phyloP scores from a whole-genome alignment of 2,329 filamentous ascomycete species.

The Akanthomyces lecanii region DNA sequence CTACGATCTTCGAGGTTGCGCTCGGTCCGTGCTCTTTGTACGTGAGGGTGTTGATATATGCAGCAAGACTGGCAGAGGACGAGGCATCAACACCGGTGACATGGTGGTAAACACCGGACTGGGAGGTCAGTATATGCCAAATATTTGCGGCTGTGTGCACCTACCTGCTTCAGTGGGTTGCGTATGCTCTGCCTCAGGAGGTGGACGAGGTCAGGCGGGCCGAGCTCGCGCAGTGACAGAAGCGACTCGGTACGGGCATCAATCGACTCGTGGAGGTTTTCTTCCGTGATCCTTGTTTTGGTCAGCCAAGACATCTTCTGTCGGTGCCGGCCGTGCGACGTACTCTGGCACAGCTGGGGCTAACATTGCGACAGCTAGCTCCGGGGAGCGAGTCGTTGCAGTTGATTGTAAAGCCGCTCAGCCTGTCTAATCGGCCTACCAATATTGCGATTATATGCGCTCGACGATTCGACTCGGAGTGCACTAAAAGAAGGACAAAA shows the following conservation, averaged over 20 bases:
- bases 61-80: constrained; percentile 91
- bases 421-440: neutral
- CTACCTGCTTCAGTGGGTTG: constrained; percentile 54
- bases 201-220: constrained; percentile 92
- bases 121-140: constrained; percentile 6
- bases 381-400: constrained; percentile 20
- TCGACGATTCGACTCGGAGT: neutral
- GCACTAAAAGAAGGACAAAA: neutral
- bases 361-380: constrained; percentile 52
- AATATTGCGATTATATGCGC: neutral
- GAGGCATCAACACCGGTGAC: constrained; percentile 96
- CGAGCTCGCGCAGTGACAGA: constrained; percentile 80
- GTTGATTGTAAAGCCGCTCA: constrained; percentile 6
- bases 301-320: constrained; percentile 13
- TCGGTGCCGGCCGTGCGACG: constrained; percentile 29
- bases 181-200: constrained; percentile 70
- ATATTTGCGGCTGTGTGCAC: constrained; percentile 4
- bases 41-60: constrained; percentile 96
- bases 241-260: constrained; percentile 90
- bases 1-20: constrained; percentile 74
- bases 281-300: constrained; percentile 75
- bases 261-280: constrained; percentile 85
- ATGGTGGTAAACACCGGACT: constrained; percentile 96
- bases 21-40: constrained; percentile 78
- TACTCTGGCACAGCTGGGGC: constrained; percentile 74